Evolutionary conservation across 202 grass and related monocot species (phyloP).

Genomic region (Alloteropsis angusta): DNA sequence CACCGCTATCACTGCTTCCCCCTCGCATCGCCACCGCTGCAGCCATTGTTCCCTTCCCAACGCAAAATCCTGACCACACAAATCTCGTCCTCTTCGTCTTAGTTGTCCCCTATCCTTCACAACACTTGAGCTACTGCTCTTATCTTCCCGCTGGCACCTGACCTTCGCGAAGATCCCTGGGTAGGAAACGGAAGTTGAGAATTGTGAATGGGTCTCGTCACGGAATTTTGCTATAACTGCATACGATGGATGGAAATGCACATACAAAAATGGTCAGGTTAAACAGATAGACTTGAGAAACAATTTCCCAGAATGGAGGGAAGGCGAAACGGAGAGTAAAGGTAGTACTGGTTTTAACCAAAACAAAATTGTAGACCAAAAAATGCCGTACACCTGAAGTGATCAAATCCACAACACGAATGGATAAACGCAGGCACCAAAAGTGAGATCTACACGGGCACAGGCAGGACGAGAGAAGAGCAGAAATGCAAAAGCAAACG

Average conservation of each 20-base stretch:
- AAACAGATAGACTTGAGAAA: background rate
- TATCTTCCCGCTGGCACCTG: slow-evolving; percentile 5
- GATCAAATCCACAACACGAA: background rate
- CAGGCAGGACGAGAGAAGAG: background rate
- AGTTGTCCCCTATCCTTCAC: background rate
- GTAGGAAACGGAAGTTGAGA: background rate
- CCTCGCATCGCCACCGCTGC: slow-evolving; percentile 52
- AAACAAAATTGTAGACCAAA: background rate
- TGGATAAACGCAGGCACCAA: background rate
- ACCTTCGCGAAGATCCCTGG: slow-evolving; percentile 2
- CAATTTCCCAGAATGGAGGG: background rate
- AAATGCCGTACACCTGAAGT: background rate
- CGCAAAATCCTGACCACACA: background rate
- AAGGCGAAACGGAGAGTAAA: background rate
- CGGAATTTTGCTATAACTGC: background rate
- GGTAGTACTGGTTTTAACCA: background rate
- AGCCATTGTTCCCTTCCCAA: slow-evolving; percentile 33
- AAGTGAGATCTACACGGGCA: background rate
- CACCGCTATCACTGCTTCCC: slow-evolving; percentile 37
- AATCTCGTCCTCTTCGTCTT: background rate
- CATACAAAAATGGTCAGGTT: background rate
- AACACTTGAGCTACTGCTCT: slow-evolving; percentile 2
- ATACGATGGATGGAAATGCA: background rate
- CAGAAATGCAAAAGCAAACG: background rate
- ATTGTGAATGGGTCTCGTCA: background rate